These are phyloP conservation scores for Colletotrichum orbiculare DNA, from an alignment of 2,329 filamentous ascomycete species.

Conservation along the genomic window DNA sequence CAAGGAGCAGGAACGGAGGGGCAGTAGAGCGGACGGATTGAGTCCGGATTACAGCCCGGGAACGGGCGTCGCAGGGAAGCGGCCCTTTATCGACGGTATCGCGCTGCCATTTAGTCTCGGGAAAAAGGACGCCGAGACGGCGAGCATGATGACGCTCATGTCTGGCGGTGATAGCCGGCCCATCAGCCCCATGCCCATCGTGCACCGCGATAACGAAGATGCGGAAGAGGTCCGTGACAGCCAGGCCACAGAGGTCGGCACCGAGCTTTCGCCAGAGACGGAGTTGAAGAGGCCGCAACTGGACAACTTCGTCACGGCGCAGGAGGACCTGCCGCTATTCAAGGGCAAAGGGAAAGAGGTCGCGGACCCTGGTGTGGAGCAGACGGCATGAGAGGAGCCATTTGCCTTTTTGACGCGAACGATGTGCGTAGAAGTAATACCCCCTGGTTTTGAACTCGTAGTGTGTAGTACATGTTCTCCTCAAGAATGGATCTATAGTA, in stretches of 20 bases:
- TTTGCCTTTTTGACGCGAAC: neutral
- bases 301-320: slow-evolving; percentile 68
- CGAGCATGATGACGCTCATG: slow-evolving; percentile 76
- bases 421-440: neutral
- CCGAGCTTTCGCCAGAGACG: slow-evolving; percentile 1
- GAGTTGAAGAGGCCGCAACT: slow-evolving; percentile 51
- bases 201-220: slow-evolving; percentile 5
- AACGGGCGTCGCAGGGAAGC: slow-evolving; percentile 67
- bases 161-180: slow-evolving; percentile 53
- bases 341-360: slow-evolving; percentile 33
- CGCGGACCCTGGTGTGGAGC: neutral
- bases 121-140: slow-evolving; percentile 68
- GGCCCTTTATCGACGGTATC: slow-evolving; percentile 75
- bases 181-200: slow-evolving; percentile 43
- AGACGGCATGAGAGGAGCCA: slow-evolving; percentile 11
- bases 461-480: neutral
- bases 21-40: slow-evolving; percentile 49
- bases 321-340: slow-evolving; percentile 51
- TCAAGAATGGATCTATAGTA: too few species aligned
- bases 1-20: slow-evolving; percentile 47
- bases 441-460: neutral
- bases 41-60: slow-evolving; percentile 56
- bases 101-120: slow-evolving; percentile 79
- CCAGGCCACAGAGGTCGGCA: slow-evolving; percentile 6
- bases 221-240: neutral